Base-by-base conservation (phyloP, 208 protist species). In the Leishmania martiniquensis region DNA sequence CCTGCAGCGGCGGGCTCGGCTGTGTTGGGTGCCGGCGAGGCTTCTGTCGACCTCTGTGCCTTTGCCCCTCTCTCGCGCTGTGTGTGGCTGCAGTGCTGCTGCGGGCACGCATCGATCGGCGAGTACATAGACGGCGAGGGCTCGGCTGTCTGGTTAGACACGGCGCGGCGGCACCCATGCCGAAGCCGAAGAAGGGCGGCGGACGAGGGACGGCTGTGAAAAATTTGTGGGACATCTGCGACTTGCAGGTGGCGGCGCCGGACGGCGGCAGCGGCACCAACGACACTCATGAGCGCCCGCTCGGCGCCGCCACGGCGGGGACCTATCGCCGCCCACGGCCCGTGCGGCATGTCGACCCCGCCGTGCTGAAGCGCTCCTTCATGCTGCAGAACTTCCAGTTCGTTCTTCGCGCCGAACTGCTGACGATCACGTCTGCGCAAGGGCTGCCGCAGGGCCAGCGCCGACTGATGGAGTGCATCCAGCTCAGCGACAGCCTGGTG, bases 311-410 rank as follows among this genome's bases (percentile, higher is more conserved):
- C 69, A 76, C 75, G 44, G 47, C 69, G 13, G 52, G 75, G 45
- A 45, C 80, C 20, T 60, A 84, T 45, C 75, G 75, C 75, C 80
- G 77, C 71, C 71, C 81, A 7, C 67, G 77, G 49, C 81, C 79
- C 17, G 72, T 69, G 71, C 90, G 76, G 39, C 59, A 65, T 72
- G 75, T 92, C 39, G 89, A 95, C 76, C 39, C 91, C 9, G 72
- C 59, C 17, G 80, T 81, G 25, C 83, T 96, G 44, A 88, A 85
- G 68, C 91, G 89, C 3, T 89, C 87, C n/a, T 97, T 87, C 73
- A 94, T 96, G 89, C 85, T 97, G 60, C 91, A 95, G 66, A 91
- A 97, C 76, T 96, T 96, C 80, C 93, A 97, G 85, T 94, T 96
- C 82, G 84, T 97, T n/a, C 78, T 97, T 9, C 86, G 89, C 45